A percentile compares a stretch with the other conserved stretches of the same genome.
These are phyloP conservation scores for Pouteria campechiana DNA, from an alignment of 179 eudicot genomes.

Conservation along the genomic window DNA sequence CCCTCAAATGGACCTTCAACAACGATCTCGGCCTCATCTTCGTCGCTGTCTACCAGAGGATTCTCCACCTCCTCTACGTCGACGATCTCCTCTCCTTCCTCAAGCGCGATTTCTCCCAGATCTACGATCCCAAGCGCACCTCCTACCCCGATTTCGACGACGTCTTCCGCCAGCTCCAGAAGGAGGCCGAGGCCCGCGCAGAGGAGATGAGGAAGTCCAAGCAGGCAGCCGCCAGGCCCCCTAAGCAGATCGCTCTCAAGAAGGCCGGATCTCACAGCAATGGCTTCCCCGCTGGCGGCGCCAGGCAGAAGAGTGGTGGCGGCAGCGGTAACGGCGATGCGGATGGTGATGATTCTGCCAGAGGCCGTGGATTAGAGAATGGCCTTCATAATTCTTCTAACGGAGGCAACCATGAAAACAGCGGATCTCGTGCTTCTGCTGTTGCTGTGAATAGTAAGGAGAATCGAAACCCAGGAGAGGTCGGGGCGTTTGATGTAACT, in stretches of 20 bases:
- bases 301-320: constrained; percentile 42
- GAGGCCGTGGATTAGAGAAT: constrained; percentile 31
- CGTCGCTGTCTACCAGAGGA: constrained; percentile 89
- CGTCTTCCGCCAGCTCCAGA: constrained; percentile 67
- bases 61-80: constrained; percentile 77
- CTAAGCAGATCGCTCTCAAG: constrained; percentile 24
- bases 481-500: constrained; percentile 85
- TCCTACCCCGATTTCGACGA: constrained; percentile 71
- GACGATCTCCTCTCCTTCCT: constrained; percentile 89
- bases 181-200: constrained; percentile 88
- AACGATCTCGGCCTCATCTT: constrained; percentile 88
- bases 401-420: constrained; percentile 26
- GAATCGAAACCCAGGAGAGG: constrained; percentile 38
- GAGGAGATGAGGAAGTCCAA: constrained; percentile 80
- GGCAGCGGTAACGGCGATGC: constrained; percentile 45
- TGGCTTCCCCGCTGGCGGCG: constrained; percentile 44
- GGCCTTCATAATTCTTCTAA: constrained; percentile 44
- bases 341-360: constrained; percentile 34
- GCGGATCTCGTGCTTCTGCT: constrained; percentile 6
- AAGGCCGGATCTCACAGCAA: constrained; percentile 53
- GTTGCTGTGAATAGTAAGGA: constrained; percentile 51
- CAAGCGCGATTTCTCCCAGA: constrained; percentile 63
- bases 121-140: constrained; percentile 67
- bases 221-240: constrained; percentile 37
- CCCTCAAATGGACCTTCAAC: constrained; percentile 93